Conservation (phyloP, 2,329 filamentous ascomycete species). For the Colletotrichum sp. region DNA sequence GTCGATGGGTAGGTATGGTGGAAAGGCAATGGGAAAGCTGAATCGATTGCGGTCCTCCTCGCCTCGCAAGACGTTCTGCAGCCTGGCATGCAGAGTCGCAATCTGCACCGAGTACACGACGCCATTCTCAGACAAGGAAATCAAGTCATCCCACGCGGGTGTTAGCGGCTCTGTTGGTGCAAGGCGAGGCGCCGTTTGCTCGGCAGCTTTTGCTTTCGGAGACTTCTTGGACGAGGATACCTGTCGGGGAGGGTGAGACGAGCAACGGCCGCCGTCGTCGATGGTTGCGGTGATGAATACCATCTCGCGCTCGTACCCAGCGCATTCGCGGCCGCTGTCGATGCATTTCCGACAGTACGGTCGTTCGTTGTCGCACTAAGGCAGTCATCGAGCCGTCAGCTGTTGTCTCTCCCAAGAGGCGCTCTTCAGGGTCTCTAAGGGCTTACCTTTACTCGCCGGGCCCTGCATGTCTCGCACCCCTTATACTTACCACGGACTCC, state of each 20-base stretch:
- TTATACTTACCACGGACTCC: slow-evolving; percentile 69
- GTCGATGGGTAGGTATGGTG: slow-evolving; percentile 43
- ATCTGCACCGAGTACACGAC: slow-evolving; percentile 45
- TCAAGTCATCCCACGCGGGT: slow-evolving; percentile 56
- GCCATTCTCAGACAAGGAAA: slow-evolving; percentile 44
- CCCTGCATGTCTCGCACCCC: slow-evolving; percentile 67
- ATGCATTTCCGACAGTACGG: slow-evolving; percentile 67
- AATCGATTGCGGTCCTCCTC: slow-evolving; percentile 24
- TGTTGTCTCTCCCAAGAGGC: not conserved
- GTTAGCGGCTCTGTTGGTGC: slow-evolving; percentile 44
- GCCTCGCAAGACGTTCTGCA: slow-evolving; percentile 38
- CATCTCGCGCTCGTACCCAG: slow-evolving; percentile 66
- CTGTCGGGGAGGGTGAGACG: slow-evolving; percentile 59
- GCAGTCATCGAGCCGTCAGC: not conserved
- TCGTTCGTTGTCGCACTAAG: slow-evolving; percentile 65
- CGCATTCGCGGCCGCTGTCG: slow-evolving; percentile 61
- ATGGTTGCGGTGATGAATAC: slow-evolving; percentile 69
- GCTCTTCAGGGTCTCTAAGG: not conserved
- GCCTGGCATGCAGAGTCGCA: slow-evolving; percentile 48
- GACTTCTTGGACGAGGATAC: slow-evolving; percentile 42
- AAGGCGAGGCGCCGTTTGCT: slow-evolving; percentile 32
- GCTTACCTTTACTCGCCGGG: slow-evolving; percentile 63
- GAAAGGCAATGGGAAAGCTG: slow-evolving; percentile 42
- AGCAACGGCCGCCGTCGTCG: slow-evolving; percentile 59
- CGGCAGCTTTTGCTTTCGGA: slow-evolving; percentile 27